Conservation (phyloP, 106 monocot species). For the Chionographis japonica region DNA sequence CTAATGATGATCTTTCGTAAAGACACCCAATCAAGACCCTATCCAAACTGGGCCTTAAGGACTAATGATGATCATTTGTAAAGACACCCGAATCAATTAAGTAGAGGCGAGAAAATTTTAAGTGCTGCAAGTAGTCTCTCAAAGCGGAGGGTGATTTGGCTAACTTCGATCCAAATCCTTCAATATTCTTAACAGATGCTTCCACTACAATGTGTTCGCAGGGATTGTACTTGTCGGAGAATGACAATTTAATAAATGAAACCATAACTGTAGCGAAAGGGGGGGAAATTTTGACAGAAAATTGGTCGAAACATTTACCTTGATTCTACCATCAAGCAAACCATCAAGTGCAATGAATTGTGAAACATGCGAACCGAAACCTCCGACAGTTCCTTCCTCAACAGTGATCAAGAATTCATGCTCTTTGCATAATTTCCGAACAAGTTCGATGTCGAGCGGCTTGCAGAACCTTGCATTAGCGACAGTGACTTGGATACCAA, state of each 20-base stretch:
- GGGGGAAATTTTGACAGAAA: neutral
- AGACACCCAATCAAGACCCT: too few relatives aligned
- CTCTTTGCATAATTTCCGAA: slow-evolving; percentile 50
- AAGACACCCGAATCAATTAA: too few relatives aligned
- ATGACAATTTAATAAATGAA: neutral
- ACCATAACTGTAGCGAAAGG: neutral
- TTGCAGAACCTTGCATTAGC: slow-evolving; percentile 89
- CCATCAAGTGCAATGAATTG: slow-evolving; percentile 81
- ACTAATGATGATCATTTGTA: too few relatives aligned
- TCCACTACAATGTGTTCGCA: too few relatives aligned
- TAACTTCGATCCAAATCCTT: too few relatives aligned
- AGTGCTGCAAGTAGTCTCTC: too few relatives aligned
- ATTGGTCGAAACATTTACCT: slow-evolving; percentile 24
- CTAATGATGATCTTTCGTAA: too few relatives aligned
- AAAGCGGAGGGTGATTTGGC: too few relatives aligned
- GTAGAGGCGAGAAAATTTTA: too few relatives aligned
- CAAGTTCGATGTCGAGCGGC: slow-evolving; percentile 74
- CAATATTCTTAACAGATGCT: too few relatives aligned
- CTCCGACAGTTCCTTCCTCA: slow-evolving; percentile 80
- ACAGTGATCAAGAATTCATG: slow-evolving; percentile 70
- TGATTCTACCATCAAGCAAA: slow-evolving; percentile 55
- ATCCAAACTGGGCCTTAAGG: too few relatives aligned
- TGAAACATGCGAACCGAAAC: slow-evolving; percentile 76
- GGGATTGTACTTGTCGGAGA: neutral
- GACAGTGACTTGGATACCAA: slow-evolving; percentile 59